These are phyloP conservation scores for Coemansia sp. DNA, from an alignment of 192 early-diverging fungal genomes.

Conservation along the genomic window DNA sequence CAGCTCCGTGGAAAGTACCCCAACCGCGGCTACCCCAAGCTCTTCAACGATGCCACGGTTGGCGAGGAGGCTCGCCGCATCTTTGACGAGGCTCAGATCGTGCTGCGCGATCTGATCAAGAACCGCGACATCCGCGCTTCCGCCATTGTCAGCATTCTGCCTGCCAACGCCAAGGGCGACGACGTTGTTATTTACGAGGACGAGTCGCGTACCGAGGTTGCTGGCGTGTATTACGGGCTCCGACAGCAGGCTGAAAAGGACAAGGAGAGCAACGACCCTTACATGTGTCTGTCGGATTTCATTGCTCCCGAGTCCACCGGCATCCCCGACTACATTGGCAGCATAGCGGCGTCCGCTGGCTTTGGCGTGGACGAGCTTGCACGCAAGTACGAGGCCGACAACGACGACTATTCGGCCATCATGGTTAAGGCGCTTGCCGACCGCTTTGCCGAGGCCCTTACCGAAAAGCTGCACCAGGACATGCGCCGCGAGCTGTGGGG, in stretches of 20 bases:
- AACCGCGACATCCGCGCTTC: slow-evolving; percentile 70
- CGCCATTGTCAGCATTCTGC: slow-evolving; percentile 85
- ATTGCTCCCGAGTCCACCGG: slow-evolving; percentile 75
- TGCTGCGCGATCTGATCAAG: slow-evolving; percentile 78
- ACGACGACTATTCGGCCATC: slow-evolving; percentile 90
- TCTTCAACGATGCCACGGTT: slow-evolving; percentile 94
- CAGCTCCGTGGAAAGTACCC: slow-evolving; percentile 95
- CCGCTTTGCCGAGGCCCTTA: slow-evolving; percentile 88
- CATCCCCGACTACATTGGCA: slow-evolving; percentile 83
- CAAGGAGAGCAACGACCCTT: slow-evolving; percentile 79
- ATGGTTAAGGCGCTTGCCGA: slow-evolving; percentile 96
- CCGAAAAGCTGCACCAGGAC: slow-evolving; percentile 86
- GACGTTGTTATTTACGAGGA: slow-evolving; percentile 87
- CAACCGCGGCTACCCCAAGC: slow-evolving; percentile 95
- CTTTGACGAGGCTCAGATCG: slow-evolving; percentile 78
- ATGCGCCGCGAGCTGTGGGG: slow-evolving; percentile 89
- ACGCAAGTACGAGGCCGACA: slow-evolving; percentile 72
- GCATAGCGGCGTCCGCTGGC: slow-evolving; percentile 85
- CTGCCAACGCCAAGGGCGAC: slow-evolving; percentile 84
- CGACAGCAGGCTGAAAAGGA: slow-evolving; percentile 85
- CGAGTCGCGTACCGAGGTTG: slow-evolving; percentile 65
- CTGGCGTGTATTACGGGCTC: slow-evolving; percentile 82
- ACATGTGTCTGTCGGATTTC: slow-evolving; percentile 90
- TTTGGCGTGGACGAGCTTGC: slow-evolving; percentile 89
- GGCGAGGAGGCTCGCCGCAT: slow-evolving; percentile 87